Conservation (phyloP, 495 filamentous ascomycete species). For the Neurospora sp. region DNA sequence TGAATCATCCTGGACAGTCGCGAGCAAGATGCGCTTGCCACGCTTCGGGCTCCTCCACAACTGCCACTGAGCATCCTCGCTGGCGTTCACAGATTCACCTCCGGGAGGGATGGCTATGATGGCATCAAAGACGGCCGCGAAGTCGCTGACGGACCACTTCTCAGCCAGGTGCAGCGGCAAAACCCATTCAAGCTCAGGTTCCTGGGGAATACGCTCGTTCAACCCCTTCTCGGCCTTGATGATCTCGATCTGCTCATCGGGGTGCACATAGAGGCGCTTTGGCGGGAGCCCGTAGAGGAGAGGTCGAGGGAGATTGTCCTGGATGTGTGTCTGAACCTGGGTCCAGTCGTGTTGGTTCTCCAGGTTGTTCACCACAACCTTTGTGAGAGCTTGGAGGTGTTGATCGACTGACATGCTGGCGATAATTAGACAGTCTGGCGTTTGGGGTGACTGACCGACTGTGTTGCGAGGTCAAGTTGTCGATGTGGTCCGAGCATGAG, state of each 20-base stretch:
- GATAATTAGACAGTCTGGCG: neutral
- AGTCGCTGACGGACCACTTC: constrained; percentile 65
- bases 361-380: constrained; percentile 68
- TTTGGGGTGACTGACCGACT: neutral
- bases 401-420: constrained; percentile 15
- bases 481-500: neutral
- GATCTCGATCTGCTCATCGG: constrained; percentile 79
- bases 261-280: constrained; percentile 76
- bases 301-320: constrained; percentile 40
- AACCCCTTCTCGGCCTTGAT: constrained; percentile 45
- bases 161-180: constrained; percentile 75
- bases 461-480: neutral
- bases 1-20: constrained; percentile 77
- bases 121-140: constrained; percentile 74
- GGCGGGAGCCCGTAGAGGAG: constrained; percentile 86
- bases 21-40: constrained; percentile 67
- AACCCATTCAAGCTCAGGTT: constrained; percentile 68
- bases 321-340: constrained; percentile 50
- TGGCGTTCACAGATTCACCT: constrained; percentile 8
- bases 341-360: constrained; percentile 85
- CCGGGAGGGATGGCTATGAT: constrained; percentile 42
- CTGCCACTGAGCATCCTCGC: constrained; percentile 16
- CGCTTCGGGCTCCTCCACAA: constrained; percentile 34
- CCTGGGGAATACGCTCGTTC: constrained; percentile 28
- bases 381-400: constrained; percentile 39